Evolutionary conservation across 208 protist species (phyloP), one percentile per base, ranked within the genome.

Genomic region (Trypanosoma theileri): DNA sequence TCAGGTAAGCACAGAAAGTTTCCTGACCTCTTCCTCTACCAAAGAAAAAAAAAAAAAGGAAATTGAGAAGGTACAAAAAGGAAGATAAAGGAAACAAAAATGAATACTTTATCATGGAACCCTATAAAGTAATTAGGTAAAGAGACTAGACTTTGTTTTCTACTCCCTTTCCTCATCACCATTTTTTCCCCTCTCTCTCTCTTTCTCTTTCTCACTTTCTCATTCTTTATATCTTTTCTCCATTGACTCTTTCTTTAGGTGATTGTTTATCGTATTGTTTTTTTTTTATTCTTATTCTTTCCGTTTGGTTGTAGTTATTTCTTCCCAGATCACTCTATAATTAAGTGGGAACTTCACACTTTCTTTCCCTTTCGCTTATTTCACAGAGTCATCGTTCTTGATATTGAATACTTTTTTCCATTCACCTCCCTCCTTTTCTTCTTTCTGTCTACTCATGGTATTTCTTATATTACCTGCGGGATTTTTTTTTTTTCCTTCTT

Each of bases 261-360:
- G n/a, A 51, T 16, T 40, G 26, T 45, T 42, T 63, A 66, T 48
- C 61, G 45, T 40, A 57, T 31, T 64, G 63, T 71, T 70, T 55
- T 66, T 65, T 64, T 52, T 63, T 63, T 63, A 3, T 14, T 52
- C 22, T 45, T 45, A 19, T 42, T 21, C 24, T 42, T 55, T 45
- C 24, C 24, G 21, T 44, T 31, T 35, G 42, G 24, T 54, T 31
- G 51, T 53, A 48, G 42, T 57, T 13, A 24, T 56, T 26, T 69
- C 42, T 61, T 10, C 26, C 31, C 31, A 28, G 17, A 28, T 59
- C 50, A 50, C 41, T 66, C 53, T 55, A 12, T 61, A 24, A 24
- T 35, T 35, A 35, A 35, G 6, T 35, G 28, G 28, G 28, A 35
- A 35, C 28, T 35, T 48, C 59, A 40, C 26, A 0, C 45, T 53